Base-by-base conservation (phyloP, 371 early-diverging fungal genomes). In the Blakeslea trispora region DNA sequence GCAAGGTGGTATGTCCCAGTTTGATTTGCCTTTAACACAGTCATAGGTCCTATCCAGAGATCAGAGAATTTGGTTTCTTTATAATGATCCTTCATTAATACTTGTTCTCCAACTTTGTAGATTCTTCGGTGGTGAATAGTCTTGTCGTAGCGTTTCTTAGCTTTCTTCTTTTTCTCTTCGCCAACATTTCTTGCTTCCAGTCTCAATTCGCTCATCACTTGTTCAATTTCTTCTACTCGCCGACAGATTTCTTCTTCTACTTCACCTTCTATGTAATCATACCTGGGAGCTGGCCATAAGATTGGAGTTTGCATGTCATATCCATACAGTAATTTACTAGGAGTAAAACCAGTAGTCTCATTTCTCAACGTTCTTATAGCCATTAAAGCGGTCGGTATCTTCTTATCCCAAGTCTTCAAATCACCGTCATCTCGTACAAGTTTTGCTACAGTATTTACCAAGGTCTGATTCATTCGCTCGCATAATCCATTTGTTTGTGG, bases 401-500 rank as follows among this genome's bases (percentile, higher is more conserved):
- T 56, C 2, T 13, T 2, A 31, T 66, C 55, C 66, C 66, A 66
- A 3, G 24, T 53, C 11, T 4, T 54, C 17, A 24, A 19, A 3
- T 28, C 24, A 17, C 49, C 19, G 2, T 51, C 40, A 45, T 67
- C 59, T 15, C 19, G 24, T 8, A 22, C 42, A 0, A 67, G 5
- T 47, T 67, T 67, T 2, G 62, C 50, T 1, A 67, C 19, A 1
- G 62, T 53, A 39, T 48, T 39, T 4, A 40, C 46, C 14, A 59
- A 9, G 18, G 56, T 63, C 17, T 56, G 37, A 50, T 71, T 74
- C 39, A 68, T 54, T 15, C 72, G 39, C 53, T 79, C 72, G 8
- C 61, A 59, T 22, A 67, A 49, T 1, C 70, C 72, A 61, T 70
- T 72, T 1, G 56, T 64, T 47, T 72, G 63, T 0, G 72, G 71